phyloP scores from a whole-genome alignment of 495 filamentous ascomycete genomes.

The Hypoxylon subgilvum region DNA sequence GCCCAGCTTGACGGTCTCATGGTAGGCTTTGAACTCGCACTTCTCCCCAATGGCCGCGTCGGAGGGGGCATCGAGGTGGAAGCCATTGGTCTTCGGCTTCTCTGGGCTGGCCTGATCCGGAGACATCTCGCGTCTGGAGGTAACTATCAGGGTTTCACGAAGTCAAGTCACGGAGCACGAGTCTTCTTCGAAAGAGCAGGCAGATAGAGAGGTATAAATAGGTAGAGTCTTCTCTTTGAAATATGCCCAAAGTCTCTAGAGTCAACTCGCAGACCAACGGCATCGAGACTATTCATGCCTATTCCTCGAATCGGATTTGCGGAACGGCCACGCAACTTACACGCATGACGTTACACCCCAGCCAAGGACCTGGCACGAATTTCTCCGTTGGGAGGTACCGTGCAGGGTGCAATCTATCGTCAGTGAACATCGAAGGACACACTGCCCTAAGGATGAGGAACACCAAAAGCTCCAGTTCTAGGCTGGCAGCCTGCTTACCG shows the following conservation, averaged over 20 bases:
- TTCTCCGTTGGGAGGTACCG: not conserved
- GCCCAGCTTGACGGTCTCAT: conserved; percentile 32
- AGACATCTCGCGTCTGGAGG: not conserved
- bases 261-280: not conserved
- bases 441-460: no score
- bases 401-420: not conserved
- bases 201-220: not conserved
- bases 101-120: not conserved
- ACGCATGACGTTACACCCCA: not conserved
- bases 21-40: conserved; percentile 41
- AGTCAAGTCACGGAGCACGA: not conserved
- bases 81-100: conserved; percentile 1
- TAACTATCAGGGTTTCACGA: not conserved
- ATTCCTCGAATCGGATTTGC: not conserved
- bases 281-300: not conserved
- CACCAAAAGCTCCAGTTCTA: no score
- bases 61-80: not conserved
- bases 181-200: not conserved
- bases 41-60: conserved; percentile 15
- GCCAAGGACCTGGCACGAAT: not conserved
- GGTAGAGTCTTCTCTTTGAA: not conserved
- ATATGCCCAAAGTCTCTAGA: not conserved
- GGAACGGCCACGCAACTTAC: conserved; percentile 4
- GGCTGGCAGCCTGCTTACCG: not conserved
- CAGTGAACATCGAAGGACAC: no score